phyloP scores from a whole-genome alignment of 106 monocot species.

The Narthecium ossifragum region DNA sequence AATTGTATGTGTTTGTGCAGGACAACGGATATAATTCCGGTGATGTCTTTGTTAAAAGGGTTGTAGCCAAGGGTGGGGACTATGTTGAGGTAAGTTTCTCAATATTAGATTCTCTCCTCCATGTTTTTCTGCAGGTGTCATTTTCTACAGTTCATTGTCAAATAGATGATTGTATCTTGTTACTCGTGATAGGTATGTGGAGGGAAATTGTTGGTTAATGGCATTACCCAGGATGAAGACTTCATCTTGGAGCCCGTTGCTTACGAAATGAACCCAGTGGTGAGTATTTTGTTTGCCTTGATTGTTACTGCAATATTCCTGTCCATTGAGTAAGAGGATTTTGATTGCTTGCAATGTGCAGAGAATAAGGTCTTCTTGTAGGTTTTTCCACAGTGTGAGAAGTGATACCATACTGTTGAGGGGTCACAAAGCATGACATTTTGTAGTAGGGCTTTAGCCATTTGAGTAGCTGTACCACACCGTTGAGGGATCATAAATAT shows the following conservation, averaged over 20 bases:
- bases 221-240: constrained; percentile 71
- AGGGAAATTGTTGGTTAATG: constrained; percentile 88
- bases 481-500: too few species aligned
- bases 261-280: constrained; percentile 81
- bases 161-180: neutral
- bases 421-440: too few species aligned
- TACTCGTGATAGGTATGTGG: constrained; percentile 45
- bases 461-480: too few species aligned
- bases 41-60: constrained; percentile 97
- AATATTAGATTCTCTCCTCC: neutral
- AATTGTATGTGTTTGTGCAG: constrained; percentile 22
- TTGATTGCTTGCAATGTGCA: too few species aligned
- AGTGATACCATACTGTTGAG: too few species aligned
- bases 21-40: constrained; percentile 51
- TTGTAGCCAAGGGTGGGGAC: constrained; percentile 86
- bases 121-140: too few species aligned
- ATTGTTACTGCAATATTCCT: too few species aligned
- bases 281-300: constrained; percentile 22
- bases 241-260: constrained; percentile 75
- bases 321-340: too few species aligned
- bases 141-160: neutral
- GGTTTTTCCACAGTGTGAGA: too few species aligned
- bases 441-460: too few species aligned
- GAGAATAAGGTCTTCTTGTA: too few species aligned
- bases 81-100: constrained; percentile 61